Percentiles rank a stretch among this genome's conserved stretches.
phyloP scores from a whole-genome alignment of 2,329 filamentous ascomycete genomes.

The Bisporella sp. region DNA sequence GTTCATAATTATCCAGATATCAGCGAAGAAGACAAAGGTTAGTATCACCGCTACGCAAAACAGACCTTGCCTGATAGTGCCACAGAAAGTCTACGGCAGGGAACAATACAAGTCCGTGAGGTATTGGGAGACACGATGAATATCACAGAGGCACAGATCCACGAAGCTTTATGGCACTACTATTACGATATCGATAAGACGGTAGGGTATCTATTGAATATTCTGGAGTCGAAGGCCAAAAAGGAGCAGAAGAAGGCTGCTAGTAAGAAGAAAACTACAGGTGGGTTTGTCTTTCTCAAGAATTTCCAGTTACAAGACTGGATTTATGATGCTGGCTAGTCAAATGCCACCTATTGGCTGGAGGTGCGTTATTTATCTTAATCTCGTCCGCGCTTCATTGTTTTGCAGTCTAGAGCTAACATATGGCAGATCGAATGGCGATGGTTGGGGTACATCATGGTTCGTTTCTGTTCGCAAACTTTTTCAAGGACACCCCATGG shows the following conservation, averaged over 20 bases:
- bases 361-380: too few relatives aligned
- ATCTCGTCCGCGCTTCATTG: too few relatives aligned
- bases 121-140: conserved; percentile 51
- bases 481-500: conserved; percentile 87
- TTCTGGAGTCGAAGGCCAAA: conserved; percentile 19
- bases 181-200: conserved; percentile 89
- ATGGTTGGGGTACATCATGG: too few relatives aligned
- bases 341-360: too few relatives aligned
- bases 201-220: conserved; percentile 70
- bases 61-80: neutral
- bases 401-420: too few relatives aligned
- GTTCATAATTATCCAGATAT: conserved; percentile 15
- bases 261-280: conserved; percentile 20
- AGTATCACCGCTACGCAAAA: neutral
- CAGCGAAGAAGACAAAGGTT: conserved; percentile 29
- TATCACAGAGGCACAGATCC: conserved; percentile 66
- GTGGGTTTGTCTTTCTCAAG: conserved; percentile 21
- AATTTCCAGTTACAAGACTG: too few relatives aligned
- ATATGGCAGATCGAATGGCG: too few relatives aligned
- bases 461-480: conserved; percentile 43
- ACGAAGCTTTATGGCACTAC: conserved; percentile 91
- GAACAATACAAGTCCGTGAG: conserved; percentile 58
- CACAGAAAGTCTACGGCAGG: conserved; percentile 52
- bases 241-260: conserved; percentile 24
- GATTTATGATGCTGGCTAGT: too few relatives aligned